Conservation (phyloP, 129 eudicot genomes). For the Smallanthus sonchifolius region DNA sequence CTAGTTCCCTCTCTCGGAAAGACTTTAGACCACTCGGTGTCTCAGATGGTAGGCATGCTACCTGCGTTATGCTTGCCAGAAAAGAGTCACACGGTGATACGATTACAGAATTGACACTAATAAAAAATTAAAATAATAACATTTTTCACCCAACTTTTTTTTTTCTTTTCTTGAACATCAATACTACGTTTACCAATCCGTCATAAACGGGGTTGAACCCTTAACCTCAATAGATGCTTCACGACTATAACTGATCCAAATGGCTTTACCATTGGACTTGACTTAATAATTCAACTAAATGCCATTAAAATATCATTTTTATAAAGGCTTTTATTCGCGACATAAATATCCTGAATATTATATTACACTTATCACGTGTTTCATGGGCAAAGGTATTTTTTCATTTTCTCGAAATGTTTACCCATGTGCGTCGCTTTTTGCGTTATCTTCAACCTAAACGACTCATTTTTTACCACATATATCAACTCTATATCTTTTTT, state of each 20-base stretch:
- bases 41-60: slow-evolving; percentile 53
- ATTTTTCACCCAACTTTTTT: too few species aligned
- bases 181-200: too few species aligned
- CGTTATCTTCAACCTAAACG: too few species aligned
- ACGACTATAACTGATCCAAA: too few species aligned
- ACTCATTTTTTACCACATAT: too few species aligned
- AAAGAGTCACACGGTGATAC: neutral
- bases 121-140: too few species aligned
- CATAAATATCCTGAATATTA: neutral
- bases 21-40: slow-evolving; percentile 62
- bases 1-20: slow-evolving; percentile 51
- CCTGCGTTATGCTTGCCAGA: neutral
- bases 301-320: neutral
- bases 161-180: too few species aligned
- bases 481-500: too few species aligned
- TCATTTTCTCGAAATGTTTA: neutral
- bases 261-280: too few species aligned
- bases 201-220: too few species aligned
- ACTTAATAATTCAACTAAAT: neutral
- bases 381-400: neutral
- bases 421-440: too few species aligned
- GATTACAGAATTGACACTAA: neutral
- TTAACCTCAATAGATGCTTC: too few species aligned
- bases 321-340: neutral
- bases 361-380: neutral